Base-by-base conservation (phyloP, 2,329 filamentous ascomycete genomes). In the Colletotrichum australisinense region DNA sequence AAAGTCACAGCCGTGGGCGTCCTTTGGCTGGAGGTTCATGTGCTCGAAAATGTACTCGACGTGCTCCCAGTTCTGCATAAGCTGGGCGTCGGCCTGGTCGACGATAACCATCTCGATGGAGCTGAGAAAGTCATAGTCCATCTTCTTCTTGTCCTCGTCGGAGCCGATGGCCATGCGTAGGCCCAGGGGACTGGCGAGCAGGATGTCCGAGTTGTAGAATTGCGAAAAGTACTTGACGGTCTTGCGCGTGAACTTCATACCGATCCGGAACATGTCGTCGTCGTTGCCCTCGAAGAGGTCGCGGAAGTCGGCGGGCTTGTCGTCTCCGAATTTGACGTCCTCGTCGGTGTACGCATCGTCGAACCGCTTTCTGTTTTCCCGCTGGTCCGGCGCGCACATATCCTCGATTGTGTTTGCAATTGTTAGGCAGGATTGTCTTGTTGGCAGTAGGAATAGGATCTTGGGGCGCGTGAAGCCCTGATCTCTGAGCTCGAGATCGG, bases 11-110 rank as follows among this genome's bases (percentile, higher is more conserved):
- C 94, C 95, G 82, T 98, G 95, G 1, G 94, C 90, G 78, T 97
- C 94, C 79, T 93, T 94, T 49, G 97, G 96, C 78, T 97, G 94
- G 26, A 93, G 88, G 81, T 99, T 99, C 75, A 99, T 89, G 81
- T 98, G 94, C 75, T 94, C 92, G 79, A 98, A 95, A 78, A 98
- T 93, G 81, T 94, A 94, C 81, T 97, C 94, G 74, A 98, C 90
- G 80, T 99, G 96, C 79, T 98, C 95, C 95, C 96, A 98, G 81
- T 98, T 98, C 82, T 99, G 97, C 95, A 98, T 98, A 9, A 97
- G 90, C 55, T 98, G 89, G 0, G 95, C 95, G 82, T 98, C 95
- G 14, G 95, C 93, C 83, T 98, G 95, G 81, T 99, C 97, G 74
- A 98, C 88, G 59, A 98, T 88, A 38, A 97, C 92, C 64, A 99